Percentiles rank a stretch among this genome's conserved stretches.
Evolutionary conservation across 306 rosid genomes (phyloP).

Genomic region (Casuarina glauca): DNA sequence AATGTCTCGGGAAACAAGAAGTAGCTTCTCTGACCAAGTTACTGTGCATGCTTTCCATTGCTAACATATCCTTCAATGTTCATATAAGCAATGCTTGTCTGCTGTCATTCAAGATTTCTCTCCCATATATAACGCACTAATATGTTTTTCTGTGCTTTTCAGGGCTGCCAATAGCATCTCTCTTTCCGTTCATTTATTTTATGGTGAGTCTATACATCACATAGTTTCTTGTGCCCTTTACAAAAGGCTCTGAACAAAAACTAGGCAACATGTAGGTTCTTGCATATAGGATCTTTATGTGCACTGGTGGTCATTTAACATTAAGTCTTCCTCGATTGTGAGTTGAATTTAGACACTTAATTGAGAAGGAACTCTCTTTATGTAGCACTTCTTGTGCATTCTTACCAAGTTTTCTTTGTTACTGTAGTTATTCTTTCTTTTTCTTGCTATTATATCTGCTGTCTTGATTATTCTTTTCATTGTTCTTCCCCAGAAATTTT

Average conservation of each 20-base stretch:
- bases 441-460: too few species aligned
- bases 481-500: background rate
- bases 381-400: too few species aligned
- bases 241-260: background rate
- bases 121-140: background rate
- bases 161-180: constrained; percentile 52
- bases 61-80: too few species aligned
- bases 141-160: constrained; percentile 13
- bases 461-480: background rate
- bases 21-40: too few species aligned
- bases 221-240: background rate
- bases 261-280: background rate
- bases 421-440: too few species aligned
- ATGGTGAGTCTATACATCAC: constrained; percentile 38
- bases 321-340: too few species aligned
- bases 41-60: too few species aligned
- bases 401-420: too few species aligned
- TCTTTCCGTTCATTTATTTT: constrained; percentile 52
- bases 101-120: background rate
- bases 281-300: background rate
- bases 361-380: too few species aligned
- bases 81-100: background rate
- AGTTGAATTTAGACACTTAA: too few species aligned
- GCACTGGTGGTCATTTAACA: background rate
- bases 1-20: too few species aligned